Conservation (phyloP, 2,329 filamentous ascomycete genomes). For the Beauveria asiatica region DNA sequence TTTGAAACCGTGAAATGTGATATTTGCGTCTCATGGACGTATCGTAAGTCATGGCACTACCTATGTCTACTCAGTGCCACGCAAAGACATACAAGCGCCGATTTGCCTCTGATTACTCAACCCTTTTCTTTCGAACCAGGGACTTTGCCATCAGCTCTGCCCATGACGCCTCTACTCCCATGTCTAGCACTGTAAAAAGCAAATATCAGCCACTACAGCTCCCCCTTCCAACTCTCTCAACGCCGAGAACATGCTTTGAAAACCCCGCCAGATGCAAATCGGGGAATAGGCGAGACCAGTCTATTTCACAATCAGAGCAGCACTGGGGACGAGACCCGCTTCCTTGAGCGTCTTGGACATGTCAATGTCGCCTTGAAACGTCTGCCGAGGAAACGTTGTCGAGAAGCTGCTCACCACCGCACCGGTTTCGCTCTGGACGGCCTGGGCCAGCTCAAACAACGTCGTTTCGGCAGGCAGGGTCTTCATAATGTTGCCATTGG, state of each 20-base stretch:
- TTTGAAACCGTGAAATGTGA: background rate
- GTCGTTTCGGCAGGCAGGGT: conserved; percentile 84
- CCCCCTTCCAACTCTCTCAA: background rate
- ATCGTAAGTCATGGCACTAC: too few species aligned
- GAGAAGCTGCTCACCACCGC: conserved; percentile 66
- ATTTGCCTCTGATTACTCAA: too few species aligned
- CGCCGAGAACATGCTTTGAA: background rate
- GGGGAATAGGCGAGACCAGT: background rate
- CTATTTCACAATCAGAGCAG: conserved; percentile 70
- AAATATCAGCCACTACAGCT: background rate
- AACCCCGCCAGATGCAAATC: background rate
- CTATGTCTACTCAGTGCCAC: too few species aligned
- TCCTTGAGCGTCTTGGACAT: conserved; percentile 91
- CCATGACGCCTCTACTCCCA: background rate
- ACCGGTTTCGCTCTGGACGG: conserved; percentile 63
- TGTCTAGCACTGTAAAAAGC: background rate
- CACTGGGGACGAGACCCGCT: conserved; percentile 80
- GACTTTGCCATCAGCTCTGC: too few species aligned
- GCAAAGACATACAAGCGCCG: too few species aligned
- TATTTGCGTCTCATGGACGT: too few species aligned
- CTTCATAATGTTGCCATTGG: conserved; percentile 68
- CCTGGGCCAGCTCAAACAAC: conserved; percentile 81
- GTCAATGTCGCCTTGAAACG: conserved; percentile 59
- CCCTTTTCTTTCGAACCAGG: too few species aligned
- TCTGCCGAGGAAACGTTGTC: conserved; percentile 80